Base-by-base conservation (phyloP, 176 grass and related monocot species). In the Cocos nucifera region DNA sequence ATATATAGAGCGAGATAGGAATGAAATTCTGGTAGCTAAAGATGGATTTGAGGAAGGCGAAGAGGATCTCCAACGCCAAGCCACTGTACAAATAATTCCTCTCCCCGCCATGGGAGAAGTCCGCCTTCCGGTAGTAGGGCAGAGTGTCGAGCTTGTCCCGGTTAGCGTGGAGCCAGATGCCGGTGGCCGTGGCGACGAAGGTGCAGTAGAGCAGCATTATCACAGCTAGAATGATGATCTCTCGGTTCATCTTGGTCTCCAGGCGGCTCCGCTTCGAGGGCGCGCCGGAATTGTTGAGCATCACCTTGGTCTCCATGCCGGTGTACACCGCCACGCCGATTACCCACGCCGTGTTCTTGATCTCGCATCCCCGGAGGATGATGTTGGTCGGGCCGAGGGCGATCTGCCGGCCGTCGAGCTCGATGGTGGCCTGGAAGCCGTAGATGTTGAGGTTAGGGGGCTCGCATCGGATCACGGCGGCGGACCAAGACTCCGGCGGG, bases 1-100 rank as follows among this genome's bases (percentile, higher is more conserved):
- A 95, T 65, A 95, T 95, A 69, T 95, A 95, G 26, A 95, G 76
- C 5, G 90, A 95, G 75, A 90, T 90, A 2, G 90, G 90, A 63
- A 95, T 95, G 66, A 95, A 82, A 73, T 84, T 88, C 57, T 95
- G 90, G 78, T 84, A 89, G 17, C 86, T 80, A 63, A 95, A 86
- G 4, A 95, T 83, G 7, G 86, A 73, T 80, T 79, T 90, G 66
- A 95, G 74, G 59, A 95, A 90, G 3, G 66, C 69, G 53, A 89
- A 76, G 64, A 89, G 73, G 60, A 95, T 70, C 74, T 82, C 73
- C 90, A 95, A 79, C 26, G 79, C 64, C 14, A 89, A 65, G 17
- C 86, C 90, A 76, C 84, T 79, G 67, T 89, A 95, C 54, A 84
- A 82, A 71, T 86, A 86, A 23, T 90, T 74, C 69, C 74, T 84